phyloP scores from a whole-genome alignment of 2,329 filamentous ascomycete genomes.

The Pseudogymnoascus sp. region DNA sequence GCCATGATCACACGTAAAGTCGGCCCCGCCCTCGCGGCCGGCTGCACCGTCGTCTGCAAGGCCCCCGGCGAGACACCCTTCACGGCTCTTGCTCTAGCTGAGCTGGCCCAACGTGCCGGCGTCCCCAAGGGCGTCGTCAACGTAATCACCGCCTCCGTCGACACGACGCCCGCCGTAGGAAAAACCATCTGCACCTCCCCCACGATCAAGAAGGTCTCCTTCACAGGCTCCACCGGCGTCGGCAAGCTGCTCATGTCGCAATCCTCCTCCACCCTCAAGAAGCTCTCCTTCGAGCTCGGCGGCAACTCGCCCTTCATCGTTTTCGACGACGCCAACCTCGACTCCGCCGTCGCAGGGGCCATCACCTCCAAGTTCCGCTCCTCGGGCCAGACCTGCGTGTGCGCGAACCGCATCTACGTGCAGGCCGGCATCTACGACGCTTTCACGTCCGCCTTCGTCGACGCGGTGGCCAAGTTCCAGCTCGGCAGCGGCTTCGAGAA shows the following conservation, averaged over 20 bases:
- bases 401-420: slow-evolving; percentile 75
- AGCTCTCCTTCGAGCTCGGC: slow-evolving; percentile 78
- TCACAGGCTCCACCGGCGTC: slow-evolving; percentile 71
- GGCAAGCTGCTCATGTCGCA: slow-evolving; percentile 82
- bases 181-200: slow-evolving; percentile 67
- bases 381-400: slow-evolving; percentile 93
- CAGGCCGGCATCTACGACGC: slow-evolving; percentile 70
- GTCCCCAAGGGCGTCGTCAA: slow-evolving; percentile 89
- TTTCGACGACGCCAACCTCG: slow-evolving; percentile 89
- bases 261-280: slow-evolving; percentile 72
- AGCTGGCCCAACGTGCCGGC: slow-evolving; percentile 77
- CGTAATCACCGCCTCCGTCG: slow-evolving; percentile 68
- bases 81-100: slow-evolving; percentile 77
- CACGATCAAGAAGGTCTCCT: slow-evolving; percentile 80
- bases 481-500: slow-evolving; percentile 67
- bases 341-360: slow-evolving; percentile 73
- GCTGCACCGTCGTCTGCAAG: slow-evolving; percentile 89
- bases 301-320: slow-evolving; percentile 96
- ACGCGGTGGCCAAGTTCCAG: slow-evolving; percentile 64
- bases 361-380: slow-evolving; percentile 86
- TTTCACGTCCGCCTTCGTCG: slow-evolving; percentile 60
- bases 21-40: slow-evolving; percentile 75
- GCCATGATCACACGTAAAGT: slow-evolving; percentile 68
- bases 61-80: slow-evolving; percentile 88
- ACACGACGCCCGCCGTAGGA: slow-evolving; percentile 77